These are phyloP conservation scores for Candida mesenterica DNA, from an alignment of 1,139 yeast species.

Conservation along the genomic window DNA sequence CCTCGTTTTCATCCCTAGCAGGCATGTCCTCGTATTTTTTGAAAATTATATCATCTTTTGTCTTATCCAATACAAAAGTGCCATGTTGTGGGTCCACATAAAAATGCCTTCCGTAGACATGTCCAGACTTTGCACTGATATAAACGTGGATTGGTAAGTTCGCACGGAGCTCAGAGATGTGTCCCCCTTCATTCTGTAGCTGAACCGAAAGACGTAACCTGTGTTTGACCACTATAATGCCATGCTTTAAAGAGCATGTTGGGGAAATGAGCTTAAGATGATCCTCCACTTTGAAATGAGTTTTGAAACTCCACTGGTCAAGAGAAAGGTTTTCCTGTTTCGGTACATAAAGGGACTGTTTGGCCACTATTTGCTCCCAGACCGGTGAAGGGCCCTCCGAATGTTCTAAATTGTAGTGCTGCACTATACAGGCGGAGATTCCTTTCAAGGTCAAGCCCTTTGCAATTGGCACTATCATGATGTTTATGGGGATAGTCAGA, in stretches of 20 bases:
- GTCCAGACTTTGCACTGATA: constrained; percentile 52
- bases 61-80: constrained; percentile 38
- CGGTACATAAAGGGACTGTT: constrained; percentile 28
- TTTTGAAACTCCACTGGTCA: constrained; percentile 54
- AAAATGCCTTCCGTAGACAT: constrained; percentile 50
- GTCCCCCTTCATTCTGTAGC: constrained; percentile 60
- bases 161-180: constrained; percentile 65
- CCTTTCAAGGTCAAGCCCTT: constrained; percentile 55
- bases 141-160: constrained; percentile 62
- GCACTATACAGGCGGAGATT: constrained; percentile 51
- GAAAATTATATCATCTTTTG: constrained; percentile 38
- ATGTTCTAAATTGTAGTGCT: constrained; percentile 43
- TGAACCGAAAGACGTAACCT: constrained; percentile 56
- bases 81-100: constrained; percentile 52
- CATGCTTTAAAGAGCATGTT: constrained; percentile 50
- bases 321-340: constrained; percentile 27
- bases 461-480: constrained; percentile 56
- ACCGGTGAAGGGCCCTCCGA: constrained; percentile 42
- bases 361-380: constrained; percentile 40
- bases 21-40: constrained; percentile 19
- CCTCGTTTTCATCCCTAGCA: constrained; percentile 10
- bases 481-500: constrained; percentile 48
- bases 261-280: constrained; percentile 55
- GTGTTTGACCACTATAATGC: constrained; percentile 57
- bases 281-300: constrained; percentile 50